phyloP scores from a whole-genome alignment of 306 rosid species.

The Fragaria vesca region DNA sequence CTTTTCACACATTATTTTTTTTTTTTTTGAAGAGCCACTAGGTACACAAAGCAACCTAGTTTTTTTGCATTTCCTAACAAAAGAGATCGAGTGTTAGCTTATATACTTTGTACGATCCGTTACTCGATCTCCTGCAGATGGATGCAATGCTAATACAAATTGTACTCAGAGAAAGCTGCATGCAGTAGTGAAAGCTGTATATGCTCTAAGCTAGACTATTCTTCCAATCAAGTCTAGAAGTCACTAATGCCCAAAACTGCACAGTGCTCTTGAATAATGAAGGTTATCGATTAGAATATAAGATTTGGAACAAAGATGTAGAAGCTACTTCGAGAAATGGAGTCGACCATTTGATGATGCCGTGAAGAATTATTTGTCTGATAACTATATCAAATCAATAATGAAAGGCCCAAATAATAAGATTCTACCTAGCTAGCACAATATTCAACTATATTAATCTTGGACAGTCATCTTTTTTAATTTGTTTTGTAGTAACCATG shows the following conservation, averaged over 20 bases:
- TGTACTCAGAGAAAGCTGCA: background rate
- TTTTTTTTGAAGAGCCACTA: background rate
- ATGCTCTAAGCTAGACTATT: background rate
- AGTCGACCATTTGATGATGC: constrained; percentile 14
- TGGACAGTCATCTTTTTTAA: background rate
- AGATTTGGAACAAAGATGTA: background rate
- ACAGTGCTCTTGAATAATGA: background rate
- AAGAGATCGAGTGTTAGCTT: background rate
- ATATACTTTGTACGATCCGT: too few relatives aligned
- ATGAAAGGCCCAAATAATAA: background rate
- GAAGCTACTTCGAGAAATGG: constrained; percentile 5
- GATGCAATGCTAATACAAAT: background rate
- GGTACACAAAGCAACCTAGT: background rate
- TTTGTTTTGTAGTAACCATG: background rate
- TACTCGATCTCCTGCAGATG: too few relatives aligned
- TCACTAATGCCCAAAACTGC: background rate
- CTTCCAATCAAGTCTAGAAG: background rate
- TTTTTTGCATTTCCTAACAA: background rate
- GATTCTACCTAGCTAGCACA: background rate
- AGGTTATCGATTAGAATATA: background rate
- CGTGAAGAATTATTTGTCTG: background rate
- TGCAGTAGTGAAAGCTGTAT: background rate
- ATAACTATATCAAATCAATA: background rate
- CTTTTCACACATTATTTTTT: background rate
- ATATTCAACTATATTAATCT: background rate